Percentiles rank a stretch among this genome's conserved stretches.
Conservation (phyloP, 495 filamentous ascomycete genomes). For the Articulospora tetracladia region DNA sequence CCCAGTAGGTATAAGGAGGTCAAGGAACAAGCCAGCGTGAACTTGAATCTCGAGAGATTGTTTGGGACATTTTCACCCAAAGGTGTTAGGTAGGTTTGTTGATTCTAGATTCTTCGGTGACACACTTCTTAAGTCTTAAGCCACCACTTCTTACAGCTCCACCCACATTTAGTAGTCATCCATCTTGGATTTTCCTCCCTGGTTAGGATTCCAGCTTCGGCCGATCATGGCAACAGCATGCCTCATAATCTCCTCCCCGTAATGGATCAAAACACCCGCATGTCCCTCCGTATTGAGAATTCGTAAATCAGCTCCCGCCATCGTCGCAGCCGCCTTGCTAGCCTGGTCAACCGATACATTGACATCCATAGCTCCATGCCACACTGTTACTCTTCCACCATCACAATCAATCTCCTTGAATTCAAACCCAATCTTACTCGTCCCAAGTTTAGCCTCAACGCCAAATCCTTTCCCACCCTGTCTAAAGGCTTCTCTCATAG, state of each 20-base stretch:
- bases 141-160: too few relatives aligned
- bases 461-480: not conserved
- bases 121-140: too few relatives aligned
- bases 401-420: conserved; percentile 3
- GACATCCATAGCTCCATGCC: conserved; percentile 14
- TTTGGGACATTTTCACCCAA: too few relatives aligned
- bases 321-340: not conserved
- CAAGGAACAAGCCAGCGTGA: too few relatives aligned
- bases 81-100: too few relatives aligned
- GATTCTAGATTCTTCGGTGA: too few relatives aligned
- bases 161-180: too few relatives aligned
- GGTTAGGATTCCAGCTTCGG: too few relatives aligned
- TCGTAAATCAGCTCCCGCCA: not conserved
- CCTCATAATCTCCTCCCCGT: conserved; percentile 8
- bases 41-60: too few relatives aligned
- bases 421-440: conserved; percentile 10
- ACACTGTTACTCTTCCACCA: conserved; percentile 1
- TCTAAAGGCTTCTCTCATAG: conserved; percentile 10
- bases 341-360: conserved; percentile 2
- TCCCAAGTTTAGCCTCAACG: not conserved
- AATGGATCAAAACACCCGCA: not conserved
- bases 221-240: too few relatives aligned
- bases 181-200: too few relatives aligned
- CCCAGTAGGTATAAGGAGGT: too few relatives aligned
- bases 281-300: conserved; percentile 3